Evolutionary conservation across 2,329 filamentous ascomycete genomes (phyloP), one percentile per base, ranked within the genome.

Genomic region (Claviceps cyperi): DNA sequence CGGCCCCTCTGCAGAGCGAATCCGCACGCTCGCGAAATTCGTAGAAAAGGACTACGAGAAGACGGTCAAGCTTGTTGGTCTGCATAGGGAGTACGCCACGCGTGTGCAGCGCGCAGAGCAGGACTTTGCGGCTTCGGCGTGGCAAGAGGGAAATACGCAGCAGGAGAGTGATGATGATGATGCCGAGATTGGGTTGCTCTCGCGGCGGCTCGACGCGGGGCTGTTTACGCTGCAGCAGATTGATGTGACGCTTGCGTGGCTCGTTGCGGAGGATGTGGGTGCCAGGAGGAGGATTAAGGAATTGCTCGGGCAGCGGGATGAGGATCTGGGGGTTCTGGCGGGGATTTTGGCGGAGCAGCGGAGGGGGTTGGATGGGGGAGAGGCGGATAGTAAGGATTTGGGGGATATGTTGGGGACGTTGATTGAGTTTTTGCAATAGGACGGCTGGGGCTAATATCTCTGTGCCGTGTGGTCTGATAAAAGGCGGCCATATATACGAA

Each of bases 1-100:
- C 0, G 85, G 81, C 15, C 80, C 87, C 35, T 89, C 86, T 1
- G 74, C 86, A 0, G 75, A 82, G 35, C 78, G 92, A 5, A 94
- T 97, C 57, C 80, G 92, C 4, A 78, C 84, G 1, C 75, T 97
- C 4, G 91, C 90, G 46, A 98, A 98, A 62, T 97, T 97, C 59
- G 84, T 95, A 17, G 92, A 98, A 65, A 94, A 88, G 62, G 82
- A 95, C 56, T 95, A 94, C 63, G 87, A 83, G 57, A 97, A 97
- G 71, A 79, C 88, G 38, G 69, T 63, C 5, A 86, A 82, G 61
- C 71, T 97, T 4, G 64, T 94, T 37, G 72, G 76, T 52, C 65
- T 96, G 46, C 78, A 90, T 40, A 70, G 78, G 46, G 83, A 86
- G 13, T 94, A 89, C 62, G 76, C 77, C 0, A 69, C 67, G 0